Base-by-base conservation (phyloP, 2,329 filamentous ascomycete genomes). In the Akanthomyces dipterigenus region DNA sequence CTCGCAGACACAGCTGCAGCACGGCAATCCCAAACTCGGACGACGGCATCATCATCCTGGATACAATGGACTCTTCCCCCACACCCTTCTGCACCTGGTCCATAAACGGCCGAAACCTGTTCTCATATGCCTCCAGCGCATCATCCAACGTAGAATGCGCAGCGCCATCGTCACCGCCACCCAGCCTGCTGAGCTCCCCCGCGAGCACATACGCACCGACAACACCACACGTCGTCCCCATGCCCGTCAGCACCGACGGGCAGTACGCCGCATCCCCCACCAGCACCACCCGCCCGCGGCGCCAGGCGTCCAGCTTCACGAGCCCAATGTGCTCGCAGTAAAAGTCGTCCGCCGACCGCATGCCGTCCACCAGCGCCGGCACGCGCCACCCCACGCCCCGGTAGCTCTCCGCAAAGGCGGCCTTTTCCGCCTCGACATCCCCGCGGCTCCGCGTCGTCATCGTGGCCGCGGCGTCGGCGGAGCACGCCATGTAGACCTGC, bases 121-220 rank as follows among this genome's bases (percentile, higher is more conserved):
- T 60, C 54, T 82, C 77, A 62, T 84, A 84, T 0, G 68, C 69
- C 40, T 66, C 65, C 14, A 81, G 70, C 24, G 75, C 80, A 0
- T 50, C 66, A 2, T 63, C 57, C 2, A 78, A 65, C 7, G 16
- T 24, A 12, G 43, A 2, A 22, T 49, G 45, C 14, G 26, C 2
- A 7, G 18, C 11, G 14, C 69, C 64, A 8, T 57, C 50, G 2
- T 49, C 6, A 9, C 5, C 18, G 9, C 20, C 20, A 31, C 28
- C 66, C 26, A 53, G 38, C 28, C 31, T 28, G 26, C 69, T 67
- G 16, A 82, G 69, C 70, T 84, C 83, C 2, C 84, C 84, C 0
- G 83, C 83, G 4, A 87, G 72, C 2, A 84, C 70, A 66, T 86
- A 87, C 0, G 82, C 80, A 0, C 78, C 78, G 0, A 80, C 67